Evolutionary conservation across 2,329 filamentous ascomycete genomes (phyloP).

Genomic region (Aphanoascus verrucosus): DNA sequence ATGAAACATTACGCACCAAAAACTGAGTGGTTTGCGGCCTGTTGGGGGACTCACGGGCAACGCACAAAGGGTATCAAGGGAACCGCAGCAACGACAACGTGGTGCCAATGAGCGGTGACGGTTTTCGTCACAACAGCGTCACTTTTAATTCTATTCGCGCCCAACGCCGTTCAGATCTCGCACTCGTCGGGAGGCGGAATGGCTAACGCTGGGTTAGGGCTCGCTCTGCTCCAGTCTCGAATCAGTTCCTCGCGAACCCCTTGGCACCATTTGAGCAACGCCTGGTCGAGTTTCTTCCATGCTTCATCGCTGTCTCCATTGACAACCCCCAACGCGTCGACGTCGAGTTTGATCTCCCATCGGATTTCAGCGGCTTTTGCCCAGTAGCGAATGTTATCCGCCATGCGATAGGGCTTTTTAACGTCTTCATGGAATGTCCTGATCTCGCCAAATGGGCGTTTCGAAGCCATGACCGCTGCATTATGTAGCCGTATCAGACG

Average conservation of each 20-base stretch:
- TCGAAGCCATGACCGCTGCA: constrained; percentile 70
- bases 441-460: constrained; percentile 78
- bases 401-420: constrained; percentile 82
- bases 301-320: constrained; percentile 55
- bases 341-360: constrained; percentile 74
- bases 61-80: constrained; percentile 17
- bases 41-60: constrained; percentile 4
- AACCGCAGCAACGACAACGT: constrained; percentile 10
- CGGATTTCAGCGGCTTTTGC: constrained; percentile 88
- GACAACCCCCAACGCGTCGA: constrained; percentile 80
- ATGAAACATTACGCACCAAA: constrained; percentile 10
- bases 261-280: constrained; percentile 71
- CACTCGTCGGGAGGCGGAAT: constrained; percentile 1
- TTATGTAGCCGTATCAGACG: constrained; percentile 83
- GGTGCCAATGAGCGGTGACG: constrained; percentile 15
- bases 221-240: constrained; percentile 50
- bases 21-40: constrained; percentile 10
- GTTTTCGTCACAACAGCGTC: constrained; percentile 6
- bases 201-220: neutral
- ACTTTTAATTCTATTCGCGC: constrained; percentile 4
- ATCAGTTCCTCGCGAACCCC: constrained; percentile 75
- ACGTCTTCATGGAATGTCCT: constrained; percentile 85
- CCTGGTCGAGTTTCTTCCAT: constrained; percentile 74
- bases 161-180: constrained; percentile 2
- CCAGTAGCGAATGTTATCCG: constrained; percentile 93